Percentiles rank a stretch among this genome's conserved stretches.
phyloP scores from a whole-genome alignment of 305 asterid genomes.

The Nicotiana rustica region DNA sequence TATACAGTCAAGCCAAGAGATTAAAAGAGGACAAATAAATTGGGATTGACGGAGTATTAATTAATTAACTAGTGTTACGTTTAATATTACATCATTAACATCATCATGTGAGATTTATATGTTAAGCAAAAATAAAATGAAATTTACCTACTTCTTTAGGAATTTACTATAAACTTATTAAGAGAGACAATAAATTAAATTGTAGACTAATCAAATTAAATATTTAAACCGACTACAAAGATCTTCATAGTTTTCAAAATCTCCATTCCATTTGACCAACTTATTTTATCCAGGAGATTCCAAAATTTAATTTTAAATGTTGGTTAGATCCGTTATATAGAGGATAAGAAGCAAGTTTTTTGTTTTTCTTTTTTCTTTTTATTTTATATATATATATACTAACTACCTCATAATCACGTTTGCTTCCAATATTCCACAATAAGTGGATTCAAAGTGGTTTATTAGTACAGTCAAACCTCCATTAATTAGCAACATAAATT shows the following conservation, averaged over 20 bases:
- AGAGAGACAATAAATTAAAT: neutral
- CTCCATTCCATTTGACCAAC: neutral
- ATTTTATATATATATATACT: neutral
- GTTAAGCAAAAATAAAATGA: neutral
- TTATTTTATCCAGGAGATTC: neutral
- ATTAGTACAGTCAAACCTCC: conserved; percentile 19
- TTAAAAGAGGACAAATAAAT: neutral
- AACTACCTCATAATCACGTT: neutral
- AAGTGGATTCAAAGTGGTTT: conserved; percentile 24
- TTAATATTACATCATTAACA: too few relatives aligned
- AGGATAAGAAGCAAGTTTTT: conserved; percentile 11
- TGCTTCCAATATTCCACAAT: conserved; percentile 24
- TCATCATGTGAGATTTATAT: too few relatives aligned
- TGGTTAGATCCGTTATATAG: neutral
- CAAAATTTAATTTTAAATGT: neutral
- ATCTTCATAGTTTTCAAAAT: conserved; percentile 29
- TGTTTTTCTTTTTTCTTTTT: too few relatives aligned
- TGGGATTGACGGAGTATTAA: neutral
- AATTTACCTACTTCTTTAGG: neutral
- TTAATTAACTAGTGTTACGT: too few relatives aligned
- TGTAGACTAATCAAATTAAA: neutral
- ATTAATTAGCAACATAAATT: neutral
- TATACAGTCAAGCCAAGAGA: neutral
- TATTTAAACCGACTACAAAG: conserved; percentile 26
- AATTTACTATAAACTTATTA: neutral